Evolutionary conservation across 139 green algal genomes (phyloP), one percentile per base, ranked within the genome.

Genomic region (Closterium sp.): DNA sequence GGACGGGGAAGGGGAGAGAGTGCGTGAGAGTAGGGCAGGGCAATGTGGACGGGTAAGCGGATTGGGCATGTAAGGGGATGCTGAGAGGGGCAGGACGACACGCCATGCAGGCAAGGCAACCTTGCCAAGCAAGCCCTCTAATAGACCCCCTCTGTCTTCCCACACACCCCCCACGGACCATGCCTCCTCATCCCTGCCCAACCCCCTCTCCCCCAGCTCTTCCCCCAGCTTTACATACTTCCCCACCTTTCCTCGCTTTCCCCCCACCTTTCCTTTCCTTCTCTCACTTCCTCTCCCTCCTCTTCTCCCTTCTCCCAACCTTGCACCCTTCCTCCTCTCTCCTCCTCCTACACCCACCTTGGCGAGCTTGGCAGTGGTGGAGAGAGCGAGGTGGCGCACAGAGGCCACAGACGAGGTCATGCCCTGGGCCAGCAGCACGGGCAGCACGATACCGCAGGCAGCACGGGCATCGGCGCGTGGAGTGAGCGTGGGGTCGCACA

Each of bases 401-500:
- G 91, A 84, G 5, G 66, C 35, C 19, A 92, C 91, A 19, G 76
- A 34, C 4, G 35, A 90, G 9, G 69, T 32, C 30, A 95, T 38
- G 28, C 93, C 94, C 83, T 94, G 88, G 55, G 90, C 33, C 84
- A 95, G 89, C n/a, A 95, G 91, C n/a, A 95, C 34, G 16, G 94
- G 94, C 30, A 95, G 92, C 64, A 94, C 89, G 25, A 94, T 89
- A 23, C 32, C 36, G 34, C 91, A 83, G 25, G 90, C 84, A 8
- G 9, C 31, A 33, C 19, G 38, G 2, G 43, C 89, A 33, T 93
- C 93, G 9, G 84, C 64, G 25, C 33, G 35, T 16, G 92, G 34
- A 32, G 85, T 95, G 6, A 93, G 94, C 32, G 88, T 33, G 28
- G 87, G 55, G 84, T 95, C 92, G 90, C 92, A 92, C 23, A 95